Percentiles rank a stretch among this genome's conserved stretches.
phyloP scores from a whole-genome alignment of 768 basidiomycete species.

The Rhizopogon vinicolor region DNA sequence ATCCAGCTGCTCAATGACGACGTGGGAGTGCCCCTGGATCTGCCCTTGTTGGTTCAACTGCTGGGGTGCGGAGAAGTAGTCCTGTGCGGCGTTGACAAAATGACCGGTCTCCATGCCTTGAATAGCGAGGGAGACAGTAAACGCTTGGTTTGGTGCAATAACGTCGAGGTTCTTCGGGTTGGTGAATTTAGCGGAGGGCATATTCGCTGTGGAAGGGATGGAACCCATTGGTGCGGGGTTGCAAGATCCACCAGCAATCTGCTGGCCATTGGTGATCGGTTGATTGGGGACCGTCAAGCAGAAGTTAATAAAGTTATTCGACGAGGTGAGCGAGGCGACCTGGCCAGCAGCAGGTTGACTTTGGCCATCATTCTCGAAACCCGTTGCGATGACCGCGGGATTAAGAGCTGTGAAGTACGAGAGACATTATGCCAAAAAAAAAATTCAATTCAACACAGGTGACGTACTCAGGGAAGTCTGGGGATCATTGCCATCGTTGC shows the following conservation, averaged over 20 bases:
- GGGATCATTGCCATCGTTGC: constrained; percentile 24
- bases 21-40: constrained; percentile 55
- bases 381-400: constrained; percentile 42
- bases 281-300: constrained; percentile 40
- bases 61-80: constrained; percentile 56
- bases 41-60: constrained; percentile 44
- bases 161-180: constrained; percentile 36
- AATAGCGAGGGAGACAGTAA: constrained; percentile 49
- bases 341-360: constrained; percentile 40
- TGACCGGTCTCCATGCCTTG: constrained; percentile 43
- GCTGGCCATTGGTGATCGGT: constrained; percentile 52
- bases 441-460: neutral
- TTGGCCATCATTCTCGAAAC: constrained; percentile 48
- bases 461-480: constrained; percentile 34
- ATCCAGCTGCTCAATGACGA: constrained; percentile 47
- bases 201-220: constrained; percentile 42
- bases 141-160: constrained; percentile 40
- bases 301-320: constrained; percentile 62
- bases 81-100: constrained; percentile 52
- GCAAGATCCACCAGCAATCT: constrained; percentile 49
- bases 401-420: constrained; percentile 39
- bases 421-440: constrained; percentile 3
- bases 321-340: constrained; percentile 46
- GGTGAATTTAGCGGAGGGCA: constrained; percentile 47
- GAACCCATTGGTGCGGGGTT: constrained; percentile 56